phyloP scores from a whole-genome alignment of 2,329 filamentous ascomycete genomes.

The Calycina herbarum region DNA sequence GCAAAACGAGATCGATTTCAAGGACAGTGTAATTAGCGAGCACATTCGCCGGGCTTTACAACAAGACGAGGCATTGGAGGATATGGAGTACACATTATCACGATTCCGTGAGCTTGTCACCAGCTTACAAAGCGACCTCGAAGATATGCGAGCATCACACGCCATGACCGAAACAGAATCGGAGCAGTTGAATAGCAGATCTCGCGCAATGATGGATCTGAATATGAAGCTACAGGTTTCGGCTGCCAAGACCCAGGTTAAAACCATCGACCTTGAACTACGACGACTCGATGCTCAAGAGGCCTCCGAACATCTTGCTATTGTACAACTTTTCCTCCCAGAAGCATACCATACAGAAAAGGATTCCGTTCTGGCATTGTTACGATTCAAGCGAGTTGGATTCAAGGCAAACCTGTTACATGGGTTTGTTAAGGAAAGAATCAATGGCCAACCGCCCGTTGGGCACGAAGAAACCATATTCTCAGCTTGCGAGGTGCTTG shows the following conservation, averaged over 20 bases:
- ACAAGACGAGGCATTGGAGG: slow-evolving; percentile 78
- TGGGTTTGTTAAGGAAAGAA: slow-evolving; percentile 74
- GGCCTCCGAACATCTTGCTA: slow-evolving; percentile 81
- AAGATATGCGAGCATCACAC: slow-evolving; percentile 89
- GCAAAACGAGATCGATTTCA: slow-evolving; percentile 89
- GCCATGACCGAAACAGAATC: slow-evolving; percentile 91
- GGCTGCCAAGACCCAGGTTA: slow-evolving; percentile 87
- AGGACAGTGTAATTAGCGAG: slow-evolving; percentile 81
- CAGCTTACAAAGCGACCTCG: slow-evolving; percentile 80
- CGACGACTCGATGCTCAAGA: slow-evolving; percentile 85
- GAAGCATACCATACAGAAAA: slow-evolving; percentile 78
- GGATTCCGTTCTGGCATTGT: slow-evolving; percentile 83
- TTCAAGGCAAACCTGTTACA: slow-evolving; percentile 85
- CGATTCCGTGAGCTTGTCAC: slow-evolving; percentile 88
- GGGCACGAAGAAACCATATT: slow-evolving; percentile 78
- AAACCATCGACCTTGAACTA: slow-evolving; percentile 90
- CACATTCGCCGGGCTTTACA: slow-evolving; percentile 70
- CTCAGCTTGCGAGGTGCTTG: slow-evolving; percentile 75
- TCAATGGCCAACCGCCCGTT: slow-evolving; percentile 65
- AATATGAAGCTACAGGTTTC: slow-evolving; percentile 92
- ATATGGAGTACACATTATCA: slow-evolving; percentile 86
- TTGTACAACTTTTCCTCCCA: slow-evolving; percentile 85
- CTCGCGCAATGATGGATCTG: slow-evolving; percentile 92
- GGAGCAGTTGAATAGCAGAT: slow-evolving; percentile 83
- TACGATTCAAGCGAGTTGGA: slow-evolving; percentile 82